These are phyloP conservation scores for Penicillium dipodomyicola DNA, from an alignment of 495 filamentous ascomycete species.

Conservation along the genomic window DNA sequence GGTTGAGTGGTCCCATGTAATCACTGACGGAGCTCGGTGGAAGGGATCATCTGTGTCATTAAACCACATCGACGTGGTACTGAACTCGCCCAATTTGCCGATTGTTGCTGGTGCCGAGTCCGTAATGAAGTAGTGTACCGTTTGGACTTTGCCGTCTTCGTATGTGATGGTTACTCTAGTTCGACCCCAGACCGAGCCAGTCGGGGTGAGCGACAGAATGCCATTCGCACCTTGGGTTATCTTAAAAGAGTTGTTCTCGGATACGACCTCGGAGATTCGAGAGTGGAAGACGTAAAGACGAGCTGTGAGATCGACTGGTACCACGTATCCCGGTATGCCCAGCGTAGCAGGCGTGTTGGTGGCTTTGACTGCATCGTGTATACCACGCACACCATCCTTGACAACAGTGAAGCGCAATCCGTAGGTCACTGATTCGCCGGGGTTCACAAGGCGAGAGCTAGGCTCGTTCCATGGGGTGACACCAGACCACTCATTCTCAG, in stretches of 20 bases:
- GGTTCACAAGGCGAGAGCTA: background rate
- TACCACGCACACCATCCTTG: background rate
- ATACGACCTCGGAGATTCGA: background rate
- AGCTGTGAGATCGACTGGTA: background rate
- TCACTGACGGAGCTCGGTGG: background rate
- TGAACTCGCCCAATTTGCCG: constrained; percentile 36
- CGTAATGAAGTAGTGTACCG: constrained; percentile 51
- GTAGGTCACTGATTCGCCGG: background rate
- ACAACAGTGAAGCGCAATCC: background rate
- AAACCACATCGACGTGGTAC: background rate
- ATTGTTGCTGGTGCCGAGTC: constrained; percentile 33
- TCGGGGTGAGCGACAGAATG: background rate
- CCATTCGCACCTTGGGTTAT: background rate
- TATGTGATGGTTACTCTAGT: constrained; percentile 31
- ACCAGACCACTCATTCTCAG: constrained; percentile 47
- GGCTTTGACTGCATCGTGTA: background rate
- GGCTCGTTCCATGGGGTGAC: constrained; percentile 5
- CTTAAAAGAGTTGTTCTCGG: background rate
- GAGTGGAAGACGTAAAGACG: background rate
- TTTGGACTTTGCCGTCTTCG: constrained; percentile 39
- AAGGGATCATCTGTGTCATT: background rate
- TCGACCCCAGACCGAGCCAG: background rate
- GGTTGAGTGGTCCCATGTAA: background rate
- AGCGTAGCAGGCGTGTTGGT: background rate
- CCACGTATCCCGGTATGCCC: background rate